These are phyloP conservation scores for Sclerotinia trifoliorum DNA, from an alignment of 2,329 filamentous ascomycete species.

Conservation along the genomic window DNA sequence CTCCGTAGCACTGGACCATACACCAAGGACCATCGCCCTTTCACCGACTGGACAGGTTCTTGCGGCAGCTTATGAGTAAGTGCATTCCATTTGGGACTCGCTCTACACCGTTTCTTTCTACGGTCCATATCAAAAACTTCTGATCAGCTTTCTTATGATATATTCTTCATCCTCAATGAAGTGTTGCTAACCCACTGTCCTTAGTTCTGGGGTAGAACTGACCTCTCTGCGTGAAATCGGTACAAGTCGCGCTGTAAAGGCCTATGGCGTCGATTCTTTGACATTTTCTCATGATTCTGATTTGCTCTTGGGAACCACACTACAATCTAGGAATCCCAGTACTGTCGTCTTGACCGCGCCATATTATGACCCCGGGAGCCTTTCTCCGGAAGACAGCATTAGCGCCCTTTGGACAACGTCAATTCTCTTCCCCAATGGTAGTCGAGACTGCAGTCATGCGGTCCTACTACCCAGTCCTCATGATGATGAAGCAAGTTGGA, in stretches of 20 bases:
- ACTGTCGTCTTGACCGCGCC: conserved; percentile 72
- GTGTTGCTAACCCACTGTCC: conserved; percentile 4
- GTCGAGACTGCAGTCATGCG: conserved; percentile 74
- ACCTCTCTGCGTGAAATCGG: conserved; percentile 67
- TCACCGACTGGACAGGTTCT: conserved; percentile 80
- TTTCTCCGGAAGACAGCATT: conserved; percentile 64
- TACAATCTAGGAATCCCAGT: conserved; percentile 61
- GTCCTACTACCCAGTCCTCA: conserved; percentile 53
- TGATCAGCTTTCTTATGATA: not conserved
- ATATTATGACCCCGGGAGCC: conserved; percentile 71
- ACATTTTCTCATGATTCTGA: conserved; percentile 76
- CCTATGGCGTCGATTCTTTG: conserved; percentile 70
- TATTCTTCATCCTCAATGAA: not conserved
- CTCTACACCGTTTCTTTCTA: not conserved
- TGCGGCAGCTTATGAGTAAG: conserved; percentile 74
- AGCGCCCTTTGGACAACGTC: conserved; percentile 82
- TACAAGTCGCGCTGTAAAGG: conserved; percentile 69
- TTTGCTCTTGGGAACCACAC: conserved; percentile 73
- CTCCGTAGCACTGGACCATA: conserved; percentile 74
- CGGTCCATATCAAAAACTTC: not conserved
- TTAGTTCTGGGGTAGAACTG: conserved; percentile 73
- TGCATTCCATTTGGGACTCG: not conserved
- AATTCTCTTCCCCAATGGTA: conserved; percentile 80
- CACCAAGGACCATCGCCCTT: conserved; percentile 73
- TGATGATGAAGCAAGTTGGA: conserved; percentile 68